phyloP scores from a whole-genome alignment of 2,329 filamentous ascomycete species.

The Didymellaceae sp. region DNA sequence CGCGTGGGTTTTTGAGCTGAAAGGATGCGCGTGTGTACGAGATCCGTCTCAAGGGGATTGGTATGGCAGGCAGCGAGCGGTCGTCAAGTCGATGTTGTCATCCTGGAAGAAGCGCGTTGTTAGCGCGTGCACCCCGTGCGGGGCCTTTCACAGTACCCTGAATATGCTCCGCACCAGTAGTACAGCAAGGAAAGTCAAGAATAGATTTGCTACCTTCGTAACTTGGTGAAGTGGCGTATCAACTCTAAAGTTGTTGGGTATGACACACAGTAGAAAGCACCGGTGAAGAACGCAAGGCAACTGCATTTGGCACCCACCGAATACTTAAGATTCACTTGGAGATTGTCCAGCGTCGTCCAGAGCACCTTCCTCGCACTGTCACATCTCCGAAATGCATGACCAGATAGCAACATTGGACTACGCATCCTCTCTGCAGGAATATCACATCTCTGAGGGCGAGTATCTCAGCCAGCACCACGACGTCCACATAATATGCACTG shows the following conservation, averaged over 20 bases:
- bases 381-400: slow-evolving; percentile 6
- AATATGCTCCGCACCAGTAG: not conserved
- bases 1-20: not conserved
- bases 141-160: slow-evolving; percentile 8
- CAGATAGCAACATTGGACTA: slow-evolving; percentile 25
- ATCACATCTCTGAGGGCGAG: slow-evolving; percentile 36
- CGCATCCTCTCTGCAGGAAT: slow-evolving; percentile 34
- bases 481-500: slow-evolving; percentile 37
- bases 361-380: not conserved
- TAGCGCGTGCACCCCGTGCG: slow-evolving; percentile 15
- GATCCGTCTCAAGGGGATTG: slow-evolving; percentile 4
- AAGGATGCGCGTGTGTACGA: slow-evolving; percentile 15
- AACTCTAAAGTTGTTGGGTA: not conserved
- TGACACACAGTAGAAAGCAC: not conserved
- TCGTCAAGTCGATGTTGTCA: slow-evolving; percentile 15
- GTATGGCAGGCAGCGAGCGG: slow-evolving; percentile 10
- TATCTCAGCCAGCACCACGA: slow-evolving; percentile 37
- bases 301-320: not conserved
- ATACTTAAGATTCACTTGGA: not conserved
- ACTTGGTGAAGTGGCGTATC: not conserved
- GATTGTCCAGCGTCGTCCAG: not conserved
- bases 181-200: not conserved
- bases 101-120: slow-evolving; percentile 17
- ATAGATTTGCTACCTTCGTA: not conserved
- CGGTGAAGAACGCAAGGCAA: slow-evolving; percentile 13